Evolutionary conservation across 2,329 filamentous ascomycete genomes (phyloP).

Genomic region (Aspergillus caelatus): DNA sequence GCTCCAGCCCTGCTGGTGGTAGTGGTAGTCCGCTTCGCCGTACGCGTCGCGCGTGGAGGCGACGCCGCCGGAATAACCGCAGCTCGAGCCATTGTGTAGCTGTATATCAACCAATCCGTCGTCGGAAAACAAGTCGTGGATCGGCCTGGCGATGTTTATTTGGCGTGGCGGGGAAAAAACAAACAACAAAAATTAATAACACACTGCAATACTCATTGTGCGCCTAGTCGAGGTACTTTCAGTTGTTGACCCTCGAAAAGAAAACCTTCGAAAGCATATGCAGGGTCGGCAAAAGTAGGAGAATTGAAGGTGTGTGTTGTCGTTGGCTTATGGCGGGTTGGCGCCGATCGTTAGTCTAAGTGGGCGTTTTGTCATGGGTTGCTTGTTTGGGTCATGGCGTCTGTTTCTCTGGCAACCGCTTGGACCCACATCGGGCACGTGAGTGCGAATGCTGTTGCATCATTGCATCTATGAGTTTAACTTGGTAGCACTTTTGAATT

Average conservation of each 20-base stretch:
- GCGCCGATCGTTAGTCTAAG: not conserved
- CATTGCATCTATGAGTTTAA: too few species aligned
- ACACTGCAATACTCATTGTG: constrained; percentile 15
- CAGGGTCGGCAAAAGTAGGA: constrained; percentile 2
- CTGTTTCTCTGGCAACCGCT: constrained; percentile 12
- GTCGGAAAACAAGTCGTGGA: not conserved
- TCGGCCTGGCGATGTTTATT: not conserved
- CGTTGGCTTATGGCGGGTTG: constrained; percentile 7
- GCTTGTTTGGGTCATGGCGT: constrained; percentile 16
- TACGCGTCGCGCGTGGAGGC: constrained; percentile 25
- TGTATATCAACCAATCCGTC: not conserved
- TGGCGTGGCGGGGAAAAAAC: constrained; percentile 1
- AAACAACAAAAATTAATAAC: not conserved
- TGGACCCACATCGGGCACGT: constrained; percentile 3
- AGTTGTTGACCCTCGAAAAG: not conserved
- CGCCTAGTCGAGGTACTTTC: not conserved
- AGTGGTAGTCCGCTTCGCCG: constrained; percentile 14
- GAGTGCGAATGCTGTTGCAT: not conserved
- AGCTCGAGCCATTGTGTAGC: constrained; percentile 27
- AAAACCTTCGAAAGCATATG: not conserved
- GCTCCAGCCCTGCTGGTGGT: constrained; percentile 14
- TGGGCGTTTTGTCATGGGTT: constrained; percentile 8
- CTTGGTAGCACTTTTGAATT: too few species aligned
- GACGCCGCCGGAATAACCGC: constrained; percentile 27
- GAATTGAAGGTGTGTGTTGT: constrained; percentile 6